Evolutionary conservation across 331 rosid species (phyloP).

Genomic region (Rhamnella rubrinervis): DNA sequence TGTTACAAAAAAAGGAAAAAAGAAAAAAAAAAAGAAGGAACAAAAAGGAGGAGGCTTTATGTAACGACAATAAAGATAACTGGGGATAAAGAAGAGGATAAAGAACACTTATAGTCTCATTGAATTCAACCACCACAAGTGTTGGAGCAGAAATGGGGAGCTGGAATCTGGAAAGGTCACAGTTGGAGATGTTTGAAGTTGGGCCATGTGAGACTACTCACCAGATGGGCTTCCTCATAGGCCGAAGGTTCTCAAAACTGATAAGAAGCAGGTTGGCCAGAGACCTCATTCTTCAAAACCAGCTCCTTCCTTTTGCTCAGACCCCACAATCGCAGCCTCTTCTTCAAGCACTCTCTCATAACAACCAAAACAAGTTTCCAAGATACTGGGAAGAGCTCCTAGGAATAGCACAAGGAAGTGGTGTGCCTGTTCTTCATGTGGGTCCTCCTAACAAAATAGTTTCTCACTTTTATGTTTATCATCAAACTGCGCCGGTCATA

Average conservation of each 20-base stretch:
- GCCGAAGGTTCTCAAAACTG: constrained; percentile 49
- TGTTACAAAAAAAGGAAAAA: no score
- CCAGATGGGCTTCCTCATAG: constrained; percentile 55
- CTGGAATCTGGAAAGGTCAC: constrained; percentile 18
- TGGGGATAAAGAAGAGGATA: neutral
- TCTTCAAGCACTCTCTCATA: constrained; percentile 45
- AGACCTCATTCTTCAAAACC: constrained; percentile 69
- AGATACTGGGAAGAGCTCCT: constrained; percentile 64
- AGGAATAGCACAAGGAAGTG: constrained; percentile 72
- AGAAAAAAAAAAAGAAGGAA: no score
- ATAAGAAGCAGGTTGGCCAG: constrained; percentile 50
- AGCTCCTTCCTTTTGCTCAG: constrained; percentile 69
- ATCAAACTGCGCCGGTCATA: constrained; percentile 19
- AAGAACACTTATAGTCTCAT: neutral
- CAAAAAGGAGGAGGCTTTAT: no score
- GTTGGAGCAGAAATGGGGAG: constrained; percentile 14
- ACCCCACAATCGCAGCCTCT: constrained; percentile 48
- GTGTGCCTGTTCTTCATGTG: constrained; percentile 55
- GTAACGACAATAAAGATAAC: no score
- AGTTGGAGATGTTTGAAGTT: constrained; percentile 54
- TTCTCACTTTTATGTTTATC: neutral
- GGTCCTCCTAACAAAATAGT: neutral
- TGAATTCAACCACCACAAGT: neutral
- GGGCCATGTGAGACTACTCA: constrained; percentile 62
- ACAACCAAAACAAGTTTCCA: constrained; percentile 53